phyloP scores from a whole-genome alignment of 2,329 filamentous ascomycete genomes.

The Diatrype stigma region DNA sequence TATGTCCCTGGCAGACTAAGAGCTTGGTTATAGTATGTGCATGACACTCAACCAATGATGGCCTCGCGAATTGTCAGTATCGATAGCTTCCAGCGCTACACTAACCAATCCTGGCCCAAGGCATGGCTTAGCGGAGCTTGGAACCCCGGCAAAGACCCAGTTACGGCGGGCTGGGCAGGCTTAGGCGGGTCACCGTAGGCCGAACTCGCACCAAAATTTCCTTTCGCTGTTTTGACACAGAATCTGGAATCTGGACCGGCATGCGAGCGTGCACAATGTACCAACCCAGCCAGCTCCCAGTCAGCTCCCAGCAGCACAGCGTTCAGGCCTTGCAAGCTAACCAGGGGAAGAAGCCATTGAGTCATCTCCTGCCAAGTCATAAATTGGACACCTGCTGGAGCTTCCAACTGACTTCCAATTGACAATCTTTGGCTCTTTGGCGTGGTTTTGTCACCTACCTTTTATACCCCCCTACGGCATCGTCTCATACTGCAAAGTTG shows the following conservation, averaged over 20 bases:
- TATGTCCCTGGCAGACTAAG: no score
- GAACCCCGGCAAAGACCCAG: no score
- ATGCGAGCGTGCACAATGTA: no score
- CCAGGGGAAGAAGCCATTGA: neutral
- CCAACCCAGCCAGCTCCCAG: no score
- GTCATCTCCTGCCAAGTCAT: neutral
- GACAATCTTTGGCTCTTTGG: no score
- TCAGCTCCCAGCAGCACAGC: no score
- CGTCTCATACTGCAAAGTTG: slow-evolving; percentile 6
- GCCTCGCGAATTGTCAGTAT: neutral
- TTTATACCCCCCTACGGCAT: neutral
- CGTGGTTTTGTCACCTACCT: neutral
- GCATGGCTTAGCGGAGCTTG: neutral
- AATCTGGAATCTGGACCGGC: no score
- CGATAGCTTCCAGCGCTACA: neutral
- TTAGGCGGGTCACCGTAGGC: neutral
- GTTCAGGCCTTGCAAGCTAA: no score
- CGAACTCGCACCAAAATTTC: neutral
- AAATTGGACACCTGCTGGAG: neutral
- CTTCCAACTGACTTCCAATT: neutral
- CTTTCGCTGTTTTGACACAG: neutral
- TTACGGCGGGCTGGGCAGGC: neutral
- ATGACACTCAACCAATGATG: neutral
- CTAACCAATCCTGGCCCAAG: neutral
- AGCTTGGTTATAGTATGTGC: no score